Evolutionary conservation across 2,329 filamentous ascomycete genomes (phyloP).

Genomic region (Blumeriella jaapii): DNA sequence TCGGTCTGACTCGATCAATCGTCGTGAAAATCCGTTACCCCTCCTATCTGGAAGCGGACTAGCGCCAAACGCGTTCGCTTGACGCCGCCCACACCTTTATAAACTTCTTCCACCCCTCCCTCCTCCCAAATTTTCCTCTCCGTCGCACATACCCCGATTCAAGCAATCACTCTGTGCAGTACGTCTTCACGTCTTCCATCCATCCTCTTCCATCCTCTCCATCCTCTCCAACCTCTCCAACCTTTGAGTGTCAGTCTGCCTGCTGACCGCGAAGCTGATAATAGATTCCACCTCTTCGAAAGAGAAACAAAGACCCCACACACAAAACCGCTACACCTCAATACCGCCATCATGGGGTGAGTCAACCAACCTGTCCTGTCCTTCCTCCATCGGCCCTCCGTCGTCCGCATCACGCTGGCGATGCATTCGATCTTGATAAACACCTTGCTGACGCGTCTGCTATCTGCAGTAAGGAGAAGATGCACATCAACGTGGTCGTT

Average conservation of each 20-base stretch:
- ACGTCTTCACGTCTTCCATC: slow-evolving; percentile 8
- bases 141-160: slow-evolving; percentile 25
- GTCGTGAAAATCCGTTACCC: too few relatives aligned
- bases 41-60: too few relatives aligned
- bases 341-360: slow-evolving; percentile 28
- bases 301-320: slow-evolving; percentile 18
- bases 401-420: slow-evolving; percentile 14
- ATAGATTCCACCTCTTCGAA: slow-evolving; percentile 21
- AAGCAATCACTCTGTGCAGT: slow-evolving; percentile 27
- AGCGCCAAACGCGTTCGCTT: too few relatives aligned
- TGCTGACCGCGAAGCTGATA: slow-evolving; percentile 14
- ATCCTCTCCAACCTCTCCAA: too few relatives aligned
- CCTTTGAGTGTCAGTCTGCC: too few relatives aligned
- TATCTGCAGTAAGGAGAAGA: slow-evolving; percentile 74
- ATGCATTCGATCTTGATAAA: slow-evolving; percentile 11
- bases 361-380: slow-evolving; percentile 10
- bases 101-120: neutral
- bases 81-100: neutral
- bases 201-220: slow-evolving; percentile 11
- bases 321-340: slow-evolving; percentile 19
- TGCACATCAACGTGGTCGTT: slow-evolving; percentile 95
- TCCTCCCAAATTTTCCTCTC: slow-evolving; percentile 1
- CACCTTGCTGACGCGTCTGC: slow-evolving; percentile 18
- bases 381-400: slow-evolving; percentile 9
- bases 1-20: slow-evolving; percentile 1